Base-by-base conservation (phyloP, 2,329 filamentous ascomycete species). In the Lomentospora prolificans region DNA sequence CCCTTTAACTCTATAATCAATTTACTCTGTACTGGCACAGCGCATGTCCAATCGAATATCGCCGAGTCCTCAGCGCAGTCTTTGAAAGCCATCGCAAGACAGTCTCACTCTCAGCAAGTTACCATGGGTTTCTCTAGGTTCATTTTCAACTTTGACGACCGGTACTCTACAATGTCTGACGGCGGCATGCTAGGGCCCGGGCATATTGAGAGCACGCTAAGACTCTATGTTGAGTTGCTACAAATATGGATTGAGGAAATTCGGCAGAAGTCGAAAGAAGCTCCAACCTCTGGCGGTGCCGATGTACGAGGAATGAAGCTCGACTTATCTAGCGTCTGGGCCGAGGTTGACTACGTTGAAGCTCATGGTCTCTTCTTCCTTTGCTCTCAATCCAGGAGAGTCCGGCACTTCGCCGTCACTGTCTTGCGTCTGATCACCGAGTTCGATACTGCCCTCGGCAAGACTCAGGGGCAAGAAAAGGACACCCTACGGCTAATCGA, bases 181-280 rank as follows among this genome's bases (percentile, higher is more conserved):
- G 94, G 95, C 30, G 94, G 94, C 2, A 94, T 99, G 85, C 82
- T 99, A 24, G 94, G 92, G 0, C 85, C 89, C 31, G 89, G 86
- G 3, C 94, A 99, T 65, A 96, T 99, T 57, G 94, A 99, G 67
- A 96, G 86, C 61, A 99, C 94, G 0, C 71, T 99, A 19, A 86
- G 87, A 60, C 77, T 99, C 9, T 99, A 99, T 64, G 89, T 97
- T 27, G 91, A 99, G 69, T 74, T 99, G 4, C 76, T 99, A 10
- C 85, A 91, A 60, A 96, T 99, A 39, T 99, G 95, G 95, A 95
- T 96, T 53, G 91, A 96, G 59, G 92, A 97, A 65, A 95, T 99
- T 59, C 87, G 88, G 65, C 84, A 87, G 60, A 96, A 94, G 65
- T 88, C 85, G 2, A 86, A 84, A 61, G 88, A 90, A 58, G 86